Evolutionary conservation across 1,284 basidiomycete species (phyloP).

Genomic region (Jaminaea rosea): DNA sequence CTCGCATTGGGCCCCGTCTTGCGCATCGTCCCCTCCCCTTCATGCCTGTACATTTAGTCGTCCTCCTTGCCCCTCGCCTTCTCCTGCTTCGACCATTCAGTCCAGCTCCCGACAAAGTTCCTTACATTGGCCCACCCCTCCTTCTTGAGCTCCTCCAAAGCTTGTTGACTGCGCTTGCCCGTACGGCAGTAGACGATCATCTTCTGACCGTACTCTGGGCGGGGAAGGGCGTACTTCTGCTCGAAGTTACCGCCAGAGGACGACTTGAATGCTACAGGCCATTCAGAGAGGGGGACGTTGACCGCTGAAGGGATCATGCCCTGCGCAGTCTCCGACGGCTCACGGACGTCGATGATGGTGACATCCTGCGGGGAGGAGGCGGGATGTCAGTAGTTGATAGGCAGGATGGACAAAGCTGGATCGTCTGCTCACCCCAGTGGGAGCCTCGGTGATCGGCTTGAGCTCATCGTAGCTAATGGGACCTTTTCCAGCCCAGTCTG

Average conservation of each 20-base stretch:
- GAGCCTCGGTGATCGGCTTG: constrained; percentile 70
- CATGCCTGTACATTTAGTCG: neutral
- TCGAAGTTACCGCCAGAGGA: constrained; percentile 39
- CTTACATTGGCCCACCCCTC: constrained; percentile 65
- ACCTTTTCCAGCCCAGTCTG: constrained; percentile 27
- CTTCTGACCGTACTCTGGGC: constrained; percentile 67
- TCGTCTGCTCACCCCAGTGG: constrained; percentile 59
- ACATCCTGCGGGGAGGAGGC: constrained; percentile 8
- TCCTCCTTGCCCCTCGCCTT: neutral
- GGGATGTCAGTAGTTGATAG: constrained; percentile 51
- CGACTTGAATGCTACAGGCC: constrained; percentile 58
- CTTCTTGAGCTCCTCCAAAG: constrained; percentile 71
- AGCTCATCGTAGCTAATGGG: constrained; percentile 70
- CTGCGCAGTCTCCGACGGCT: constrained; percentile 82
- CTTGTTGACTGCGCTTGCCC: constrained; percentile 73
- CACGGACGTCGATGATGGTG: constrained; percentile 63
- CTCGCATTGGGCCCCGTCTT: too few relatives aligned
- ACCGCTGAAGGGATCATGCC: constrained; percentile 93
- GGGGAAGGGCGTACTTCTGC: constrained; percentile 66
- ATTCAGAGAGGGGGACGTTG: constrained; percentile 75
- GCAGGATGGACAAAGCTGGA: constrained; percentile 57
- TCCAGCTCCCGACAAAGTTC: constrained; percentile 20
- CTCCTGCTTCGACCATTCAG: constrained; percentile 22
- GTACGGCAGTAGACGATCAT: constrained; percentile 90
- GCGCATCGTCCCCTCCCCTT: too few relatives aligned